Percentiles rank a stretch among this genome's conserved stretches.
Evolutionary conservation across 2,329 filamentous ascomycete species (phyloP).

Genomic region (Venturia aucupariae): DNA sequence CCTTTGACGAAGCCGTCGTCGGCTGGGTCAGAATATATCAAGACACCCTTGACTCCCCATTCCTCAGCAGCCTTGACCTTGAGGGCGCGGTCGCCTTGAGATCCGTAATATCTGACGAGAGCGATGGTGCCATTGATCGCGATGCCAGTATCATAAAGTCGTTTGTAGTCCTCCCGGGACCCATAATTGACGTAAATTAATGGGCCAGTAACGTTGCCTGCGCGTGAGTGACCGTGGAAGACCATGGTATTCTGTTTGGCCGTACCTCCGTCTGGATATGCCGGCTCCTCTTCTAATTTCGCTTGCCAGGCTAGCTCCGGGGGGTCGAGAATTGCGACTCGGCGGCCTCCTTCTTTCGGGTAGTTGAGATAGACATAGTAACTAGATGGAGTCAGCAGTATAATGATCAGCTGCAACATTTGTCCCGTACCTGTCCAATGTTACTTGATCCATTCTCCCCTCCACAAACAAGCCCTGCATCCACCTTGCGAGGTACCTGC

Average conservation of each 20-base stretch:
- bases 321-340: constrained; percentile 68
- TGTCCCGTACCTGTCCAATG: constrained; percentile 52
- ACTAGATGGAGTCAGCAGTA: constrained; percentile 21
- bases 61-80: constrained; percentile 87
- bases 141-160: constrained; percentile 60
- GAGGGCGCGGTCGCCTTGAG: constrained; percentile 58
- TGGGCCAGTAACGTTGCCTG: constrained; percentile 76
- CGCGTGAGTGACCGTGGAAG: constrained; percentile 84
- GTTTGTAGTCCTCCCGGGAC: constrained; percentile 70
- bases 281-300: constrained; percentile 70
- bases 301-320: constrained; percentile 68
- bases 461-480: constrained; percentile 67
- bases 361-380: constrained; percentile 92
- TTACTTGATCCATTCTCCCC: constrained; percentile 65
- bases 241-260: constrained; percentile 9
- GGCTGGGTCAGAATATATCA: constrained; percentile 85
- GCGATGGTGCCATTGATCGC: constrained; percentile 72
- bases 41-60: constrained; percentile 75
- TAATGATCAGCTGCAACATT: background rate
- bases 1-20: constrained; percentile 75
- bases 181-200: constrained; percentile 92
- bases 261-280: constrained; percentile 32
- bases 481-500: constrained; percentile 77
- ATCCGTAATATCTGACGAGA: constrained; percentile 62
- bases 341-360: constrained; percentile 64